Conservation (phyloP, 768 basidiomycete genomes). For the Artomyces pyxidatus region DNA sequence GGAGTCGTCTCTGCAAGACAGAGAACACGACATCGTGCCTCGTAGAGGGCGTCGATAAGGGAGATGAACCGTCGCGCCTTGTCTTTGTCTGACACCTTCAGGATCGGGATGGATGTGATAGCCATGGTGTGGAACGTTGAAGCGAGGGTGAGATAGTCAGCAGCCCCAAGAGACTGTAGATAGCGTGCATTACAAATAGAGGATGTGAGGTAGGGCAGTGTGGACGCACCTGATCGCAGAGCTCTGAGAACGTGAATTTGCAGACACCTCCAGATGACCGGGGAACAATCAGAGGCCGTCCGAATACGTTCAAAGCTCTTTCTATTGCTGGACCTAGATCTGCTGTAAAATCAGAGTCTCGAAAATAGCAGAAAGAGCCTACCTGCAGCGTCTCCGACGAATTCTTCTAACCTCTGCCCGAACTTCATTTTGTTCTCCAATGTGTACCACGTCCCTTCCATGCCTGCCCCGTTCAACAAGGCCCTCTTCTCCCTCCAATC, state of each 20-base stretch:
- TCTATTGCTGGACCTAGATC: slow-evolving; percentile 6
- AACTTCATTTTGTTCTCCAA: slow-evolving; percentile 19
- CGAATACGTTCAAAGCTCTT: slow-evolving; percentile 37
- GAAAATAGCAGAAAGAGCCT: not conserved
- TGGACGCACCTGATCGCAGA: slow-evolving; percentile 36
- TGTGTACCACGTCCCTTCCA: slow-evolving; percentile 27
- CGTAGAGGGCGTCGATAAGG: slow-evolving; percentile 50
- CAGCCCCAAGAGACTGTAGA: slow-evolving; percentile 46
- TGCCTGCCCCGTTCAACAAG: slow-evolving; percentile 1
- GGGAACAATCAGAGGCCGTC: slow-evolving; percentile 36
- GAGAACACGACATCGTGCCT: slow-evolving; percentile 30
- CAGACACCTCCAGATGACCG: slow-evolving; percentile 32
- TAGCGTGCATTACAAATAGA: no score
- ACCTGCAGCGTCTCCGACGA: not conserved
- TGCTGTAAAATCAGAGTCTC: not conserved
- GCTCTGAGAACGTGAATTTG: slow-evolving; percentile 40
- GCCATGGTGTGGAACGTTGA: slow-evolving; percentile 41
- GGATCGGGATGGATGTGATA: slow-evolving; percentile 41
- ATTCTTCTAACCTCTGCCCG: slow-evolving; percentile 9
- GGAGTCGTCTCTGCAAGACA: slow-evolving; percentile 33
- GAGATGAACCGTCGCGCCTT: slow-evolving; percentile 54
- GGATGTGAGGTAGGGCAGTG: not conserved
- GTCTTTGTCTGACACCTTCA: slow-evolving; percentile 45
- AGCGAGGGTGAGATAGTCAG: slow-evolving; percentile 50
- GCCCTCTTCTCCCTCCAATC: slow-evolving; percentile 36